phyloP scores from a whole-genome alignment of 2,329 filamentous ascomycete genomes.

The Cladophialophora exuberans region DNA sequence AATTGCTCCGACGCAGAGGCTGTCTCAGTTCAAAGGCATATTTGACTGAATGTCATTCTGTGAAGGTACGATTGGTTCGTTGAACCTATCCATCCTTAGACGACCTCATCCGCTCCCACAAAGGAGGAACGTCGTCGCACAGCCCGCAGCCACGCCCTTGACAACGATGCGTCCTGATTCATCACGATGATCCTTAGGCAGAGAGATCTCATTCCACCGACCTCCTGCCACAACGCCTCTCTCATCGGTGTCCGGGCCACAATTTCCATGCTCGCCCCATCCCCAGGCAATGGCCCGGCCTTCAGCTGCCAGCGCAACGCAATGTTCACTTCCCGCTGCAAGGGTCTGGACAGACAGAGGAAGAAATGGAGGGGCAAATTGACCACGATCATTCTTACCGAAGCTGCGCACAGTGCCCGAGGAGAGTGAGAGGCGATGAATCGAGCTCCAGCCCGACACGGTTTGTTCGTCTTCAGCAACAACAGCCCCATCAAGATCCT shows the following conservation, averaged over 20 bases:
- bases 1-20: slow-evolving; percentile 51
- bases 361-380: slow-evolving; percentile 68
- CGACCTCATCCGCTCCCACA: slow-evolving; percentile 6
- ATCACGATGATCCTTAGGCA: slow-evolving; percentile 47
- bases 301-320: slow-evolving; percentile 68
- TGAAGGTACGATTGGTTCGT: too few species aligned
- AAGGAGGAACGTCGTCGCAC: slow-evolving; percentile 81
- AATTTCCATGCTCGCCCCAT: slow-evolving; percentile 98
- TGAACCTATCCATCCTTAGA: too few species aligned
- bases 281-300: slow-evolving; percentile 82
- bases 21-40: slow-evolving; percentile 52
- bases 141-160: slow-evolving; percentile 74
- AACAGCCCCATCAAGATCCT: neutral
- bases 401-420: slow-evolving; percentile 59
- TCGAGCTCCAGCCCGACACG: slow-evolving; percentile 24
- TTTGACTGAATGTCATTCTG: slow-evolving; percentile 42
- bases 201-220: slow-evolving; percentile 60
- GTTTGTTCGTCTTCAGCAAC: slow-evolving; percentile 3
- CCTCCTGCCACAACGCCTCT: slow-evolving; percentile 71
- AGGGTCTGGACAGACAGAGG: slow-evolving; percentile 64
- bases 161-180: slow-evolving; percentile 57
- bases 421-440: slow-evolving; percentile 58
- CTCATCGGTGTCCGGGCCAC: slow-evolving; percentile 67
- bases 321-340: slow-evolving; percentile 89
- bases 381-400: slow-evolving; percentile 85